Conservation (phyloP, 2,329 filamentous ascomycete genomes). For the Aspergillus sp. region DNA sequence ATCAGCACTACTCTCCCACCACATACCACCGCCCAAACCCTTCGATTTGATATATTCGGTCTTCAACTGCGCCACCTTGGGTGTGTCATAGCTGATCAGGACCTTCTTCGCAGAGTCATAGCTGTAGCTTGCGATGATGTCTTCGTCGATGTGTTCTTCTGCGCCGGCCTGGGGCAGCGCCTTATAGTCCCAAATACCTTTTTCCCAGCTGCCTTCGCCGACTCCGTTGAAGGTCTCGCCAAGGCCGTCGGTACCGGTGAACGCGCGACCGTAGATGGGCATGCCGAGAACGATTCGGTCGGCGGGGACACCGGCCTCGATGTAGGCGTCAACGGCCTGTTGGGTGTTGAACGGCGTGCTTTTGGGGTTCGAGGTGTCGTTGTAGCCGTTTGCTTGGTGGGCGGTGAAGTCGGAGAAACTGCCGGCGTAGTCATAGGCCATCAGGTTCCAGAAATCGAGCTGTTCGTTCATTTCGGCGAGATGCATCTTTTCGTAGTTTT, state of each 20-base stretch:
- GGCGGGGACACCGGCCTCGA: constrained; percentile 60
- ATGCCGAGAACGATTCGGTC: constrained; percentile 84
- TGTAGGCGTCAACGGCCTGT: constrained; percentile 70
- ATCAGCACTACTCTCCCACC: constrained; percentile 89
- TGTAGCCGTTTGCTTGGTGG: constrained; percentile 79
- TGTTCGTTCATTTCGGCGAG: constrained; percentile 47
- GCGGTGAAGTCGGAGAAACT: constrained; percentile 72
- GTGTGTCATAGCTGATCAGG: constrained; percentile 76
- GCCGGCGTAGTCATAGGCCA: constrained; percentile 86
- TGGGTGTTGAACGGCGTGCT: constrained; percentile 78
- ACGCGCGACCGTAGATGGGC: constrained; percentile 87
- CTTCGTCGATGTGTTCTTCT: constrained; percentile 59
- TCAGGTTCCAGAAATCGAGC: constrained; percentile 57
- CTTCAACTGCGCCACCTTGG: constrained; percentile 67
- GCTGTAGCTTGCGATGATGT: constrained; percentile 69
- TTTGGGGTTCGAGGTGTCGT: constrained; percentile 55
- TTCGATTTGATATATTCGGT: constrained; percentile 66
- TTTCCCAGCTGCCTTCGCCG: constrained; percentile 80
- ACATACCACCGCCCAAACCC: constrained; percentile 86
- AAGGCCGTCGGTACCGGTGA: constrained; percentile 72
- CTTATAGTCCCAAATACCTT: constrained; percentile 87
- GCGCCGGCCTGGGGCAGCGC: constrained; percentile 69
- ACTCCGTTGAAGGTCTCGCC: constrained; percentile 69
- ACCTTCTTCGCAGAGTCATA: constrained; percentile 61
- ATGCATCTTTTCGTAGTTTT: constrained; percentile 45